phyloP scores from a whole-genome alignment of 768 basidiomycete genomes.

The Trametes cinnabarina region DNA sequence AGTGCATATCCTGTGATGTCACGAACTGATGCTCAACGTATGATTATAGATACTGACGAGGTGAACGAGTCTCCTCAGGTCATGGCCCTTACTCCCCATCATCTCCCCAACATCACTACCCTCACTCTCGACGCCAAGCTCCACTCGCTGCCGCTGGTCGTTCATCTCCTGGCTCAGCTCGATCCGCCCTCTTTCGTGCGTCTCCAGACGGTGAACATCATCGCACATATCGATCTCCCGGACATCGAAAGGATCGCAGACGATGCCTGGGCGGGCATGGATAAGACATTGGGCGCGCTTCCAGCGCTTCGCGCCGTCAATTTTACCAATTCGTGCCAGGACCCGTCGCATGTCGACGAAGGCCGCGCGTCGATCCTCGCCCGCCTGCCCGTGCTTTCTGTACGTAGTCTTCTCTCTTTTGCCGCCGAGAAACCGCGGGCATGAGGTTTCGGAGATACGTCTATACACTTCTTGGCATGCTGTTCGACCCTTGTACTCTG shows the following conservation, averaged over 20 bases:
- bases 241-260: constrained; percentile 1
- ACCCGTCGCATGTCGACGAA: constrained; percentile 1
- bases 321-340: constrained; percentile 9
- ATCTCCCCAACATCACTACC: constrained; percentile 7
- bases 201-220: constrained; percentile 10
- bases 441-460: background rate
- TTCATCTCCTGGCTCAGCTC: constrained; percentile 5
- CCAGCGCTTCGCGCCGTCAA: constrained; percentile 11
- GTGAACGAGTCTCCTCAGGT: constrained; percentile 2
- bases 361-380: constrained; percentile 5
- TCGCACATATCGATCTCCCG: constrained; percentile 1
- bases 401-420: constrained; percentile 10
- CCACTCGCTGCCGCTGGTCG: constrained; percentile 9
- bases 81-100: background rate
- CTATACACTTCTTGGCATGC: too few species aligned
- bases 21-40: too few species aligned
- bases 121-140: constrained; percentile 18
- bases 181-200: constrained; percentile 10
- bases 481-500: too few species aligned
- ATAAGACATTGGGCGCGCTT: constrained; percentile 13
- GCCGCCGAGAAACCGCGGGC: background rate
- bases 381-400: constrained; percentile 2
- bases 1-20: too few species aligned
- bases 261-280: constrained; percentile 11
- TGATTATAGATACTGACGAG: constrained; percentile 6